phyloP scores from a whole-genome alignment of 257 asterid genomes.

The Solanum rostratum region DNA sequence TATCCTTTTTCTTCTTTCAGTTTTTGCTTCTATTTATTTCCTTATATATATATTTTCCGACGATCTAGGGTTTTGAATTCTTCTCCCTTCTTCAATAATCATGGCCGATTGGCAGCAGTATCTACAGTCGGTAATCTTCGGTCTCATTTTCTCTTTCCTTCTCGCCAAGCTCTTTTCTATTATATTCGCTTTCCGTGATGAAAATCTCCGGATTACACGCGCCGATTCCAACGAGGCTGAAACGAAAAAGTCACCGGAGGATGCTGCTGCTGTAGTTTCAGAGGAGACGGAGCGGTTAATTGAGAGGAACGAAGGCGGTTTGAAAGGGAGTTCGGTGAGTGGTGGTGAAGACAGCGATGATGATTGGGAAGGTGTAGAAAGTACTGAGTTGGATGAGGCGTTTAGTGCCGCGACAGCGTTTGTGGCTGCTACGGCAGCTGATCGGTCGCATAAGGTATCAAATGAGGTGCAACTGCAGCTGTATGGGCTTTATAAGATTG shows the following conservation, averaged over 20 bases:
- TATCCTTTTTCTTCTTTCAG: neutral
- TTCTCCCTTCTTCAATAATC: neutral
- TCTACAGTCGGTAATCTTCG: slow-evolving; percentile 59
- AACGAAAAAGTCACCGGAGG: slow-evolving; percentile 6
- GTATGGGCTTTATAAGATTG: slow-evolving; percentile 84
- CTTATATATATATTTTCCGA: neutral
- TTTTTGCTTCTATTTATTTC: neutral
- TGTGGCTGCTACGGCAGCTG: slow-evolving; percentile 90
- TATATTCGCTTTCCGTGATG: slow-evolving; percentile 83
- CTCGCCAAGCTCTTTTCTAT: slow-evolving; percentile 86
- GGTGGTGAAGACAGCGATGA: slow-evolving; percentile 32
- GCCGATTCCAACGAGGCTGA: slow-evolving; percentile 26
- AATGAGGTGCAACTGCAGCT: slow-evolving; percentile 86
- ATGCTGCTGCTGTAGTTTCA: slow-evolving; percentile 2
- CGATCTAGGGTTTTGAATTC: neutral
- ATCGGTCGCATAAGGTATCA: slow-evolving; percentile 56
- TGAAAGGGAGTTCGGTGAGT: neutral
- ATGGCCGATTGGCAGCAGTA: slow-evolving; percentile 73
- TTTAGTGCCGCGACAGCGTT: slow-evolving; percentile 96
- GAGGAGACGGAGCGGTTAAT: slow-evolving; percentile 47
- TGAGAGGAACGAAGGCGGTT: slow-evolving; percentile 1
- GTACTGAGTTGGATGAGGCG: slow-evolving; percentile 85
- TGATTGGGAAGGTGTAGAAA: slow-evolving; percentile 99
- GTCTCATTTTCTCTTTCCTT: slow-evolving; percentile 68
- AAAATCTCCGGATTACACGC: slow-evolving; percentile 73